These are phyloP conservation scores for Fraxinus quadrangulata DNA, from an alignment of 257 asterid genomes.

Conservation along the genomic window DNA sequence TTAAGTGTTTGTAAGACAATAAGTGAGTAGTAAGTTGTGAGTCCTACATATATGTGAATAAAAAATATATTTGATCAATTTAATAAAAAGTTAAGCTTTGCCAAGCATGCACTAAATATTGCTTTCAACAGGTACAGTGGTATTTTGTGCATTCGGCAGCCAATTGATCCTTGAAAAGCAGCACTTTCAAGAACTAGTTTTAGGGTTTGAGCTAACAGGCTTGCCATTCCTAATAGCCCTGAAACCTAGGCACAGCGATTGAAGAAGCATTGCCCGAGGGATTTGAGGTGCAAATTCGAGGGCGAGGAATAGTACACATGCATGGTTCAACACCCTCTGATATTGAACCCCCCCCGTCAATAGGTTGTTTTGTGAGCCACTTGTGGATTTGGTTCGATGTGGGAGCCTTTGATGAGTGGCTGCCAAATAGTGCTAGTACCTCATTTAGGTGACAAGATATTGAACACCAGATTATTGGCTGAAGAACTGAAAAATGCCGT, in stretches of 20 bases:
- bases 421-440: slow-evolving; percentile 27
- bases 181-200: slow-evolving; percentile 27
- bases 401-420: slow-evolving; percentile 26
- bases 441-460: slow-evolving; percentile 21
- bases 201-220: slow-evolving; percentile 22
- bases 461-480: slow-evolving; percentile 27
- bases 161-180: slow-evolving; percentile 19
- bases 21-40: too few relatives aligned
- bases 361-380: slow-evolving; percentile 33
- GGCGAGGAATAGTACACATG: slow-evolving; percentile 21
- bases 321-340: slow-evolving; percentile 21
- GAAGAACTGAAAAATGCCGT: slow-evolving; percentile 24
- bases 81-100: too few relatives aligned
- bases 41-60: too few relatives aligned
- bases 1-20: too few relatives aligned
- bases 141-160: slow-evolving; percentile 34
- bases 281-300: slow-evolving; percentile 15
- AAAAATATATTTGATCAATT: too few relatives aligned
- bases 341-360: slow-evolving; percentile 19
- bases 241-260: slow-evolving; percentile 12
- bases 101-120: background rate
- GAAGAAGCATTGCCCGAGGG: slow-evolving; percentile 31
- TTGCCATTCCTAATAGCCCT: slow-evolving; percentile 22
- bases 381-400: slow-evolving; percentile 21
- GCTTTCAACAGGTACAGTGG: slow-evolving; percentile 31